Evolutionary conservation across 441 rosid species (phyloP).

Genomic region (Aquilaria agallochum): DNA sequence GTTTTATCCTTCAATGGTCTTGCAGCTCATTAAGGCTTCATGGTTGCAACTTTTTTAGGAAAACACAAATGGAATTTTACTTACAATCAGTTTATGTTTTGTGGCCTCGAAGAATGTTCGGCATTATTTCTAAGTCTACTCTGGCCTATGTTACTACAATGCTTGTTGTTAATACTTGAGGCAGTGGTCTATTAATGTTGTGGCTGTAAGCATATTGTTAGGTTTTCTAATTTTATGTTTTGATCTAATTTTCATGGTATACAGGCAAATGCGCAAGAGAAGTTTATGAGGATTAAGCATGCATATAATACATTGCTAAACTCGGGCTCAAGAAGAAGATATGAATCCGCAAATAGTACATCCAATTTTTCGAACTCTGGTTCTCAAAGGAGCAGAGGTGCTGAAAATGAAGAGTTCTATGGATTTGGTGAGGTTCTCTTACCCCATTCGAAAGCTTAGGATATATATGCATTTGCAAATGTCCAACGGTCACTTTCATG

Average conservation of each 20-base stretch:
- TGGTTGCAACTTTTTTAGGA: no score
- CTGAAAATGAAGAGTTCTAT: conserved; percentile 68
- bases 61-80: no score
- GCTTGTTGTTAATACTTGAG: no score
- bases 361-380: conserved; percentile 64
- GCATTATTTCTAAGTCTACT: no score
- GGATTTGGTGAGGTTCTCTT: conserved; percentile 70
- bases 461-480: background rate
- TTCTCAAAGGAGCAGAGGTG: conserved; percentile 31
- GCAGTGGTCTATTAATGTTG: background rate
- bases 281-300: conserved; percentile 90
- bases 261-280: conserved; percentile 85
- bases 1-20: no score
- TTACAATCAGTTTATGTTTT: no score
- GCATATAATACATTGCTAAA: conserved; percentile 79
- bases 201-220: background rate
- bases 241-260: conserved; percentile 15
- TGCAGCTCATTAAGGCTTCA: no score
- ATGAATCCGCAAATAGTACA: conserved; percentile 36
- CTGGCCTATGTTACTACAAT: no score
- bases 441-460: conserved; percentile 3
- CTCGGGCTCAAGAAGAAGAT: conserved; percentile 62
- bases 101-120: no score
- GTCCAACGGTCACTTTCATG: background rate
- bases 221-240: background rate